Percentiles rank a stretch among this genome's conserved stretches.
phyloP scores from a whole-genome alignment of 257 asterid species.

The Orobanche coerulescens region DNA sequence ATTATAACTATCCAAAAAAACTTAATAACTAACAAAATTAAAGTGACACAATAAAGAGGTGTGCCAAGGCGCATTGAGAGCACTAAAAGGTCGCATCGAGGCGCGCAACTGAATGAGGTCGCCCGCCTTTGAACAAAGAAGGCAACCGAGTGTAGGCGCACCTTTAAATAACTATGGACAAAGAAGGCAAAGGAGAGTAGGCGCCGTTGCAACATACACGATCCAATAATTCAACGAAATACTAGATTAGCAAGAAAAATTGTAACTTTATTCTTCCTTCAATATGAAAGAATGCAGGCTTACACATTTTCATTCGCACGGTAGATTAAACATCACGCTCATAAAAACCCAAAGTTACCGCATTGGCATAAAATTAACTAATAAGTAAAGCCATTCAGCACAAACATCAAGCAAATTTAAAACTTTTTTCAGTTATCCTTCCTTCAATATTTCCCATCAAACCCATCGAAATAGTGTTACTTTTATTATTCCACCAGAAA shows the following conservation, averaged over 20 bases:
- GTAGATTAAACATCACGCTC: background rate
- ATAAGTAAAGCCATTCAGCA: constrained; percentile 2
- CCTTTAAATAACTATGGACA: too few relatives aligned
- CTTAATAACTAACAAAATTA: too few relatives aligned
- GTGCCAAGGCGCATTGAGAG: too few relatives aligned
- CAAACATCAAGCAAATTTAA: background rate
- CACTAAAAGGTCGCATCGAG: too few relatives aligned
- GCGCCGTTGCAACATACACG: too few relatives aligned
- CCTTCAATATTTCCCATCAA: constrained; percentile 10
- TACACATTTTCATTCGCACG: background rate
- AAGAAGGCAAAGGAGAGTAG: too few relatives aligned
- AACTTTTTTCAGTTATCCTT: constrained; percentile 2
- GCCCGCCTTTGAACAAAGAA: too few relatives aligned
- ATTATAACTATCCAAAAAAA: too few relatives aligned
- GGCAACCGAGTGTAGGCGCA: too few relatives aligned
- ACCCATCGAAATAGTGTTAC: constrained; percentile 3
- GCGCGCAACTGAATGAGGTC: too few relatives aligned
- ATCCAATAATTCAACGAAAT: background rate
- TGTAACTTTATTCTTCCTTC: too few relatives aligned
- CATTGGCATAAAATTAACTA: background rate
- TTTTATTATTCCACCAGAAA: background rate
- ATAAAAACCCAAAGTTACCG: background rate
- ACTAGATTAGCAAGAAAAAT: background rate
- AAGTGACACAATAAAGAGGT: too few relatives aligned
- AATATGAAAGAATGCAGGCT: background rate